Base-by-base conservation (phyloP, 768 basidiomycete species). In the Auricularia sp. region DNA sequence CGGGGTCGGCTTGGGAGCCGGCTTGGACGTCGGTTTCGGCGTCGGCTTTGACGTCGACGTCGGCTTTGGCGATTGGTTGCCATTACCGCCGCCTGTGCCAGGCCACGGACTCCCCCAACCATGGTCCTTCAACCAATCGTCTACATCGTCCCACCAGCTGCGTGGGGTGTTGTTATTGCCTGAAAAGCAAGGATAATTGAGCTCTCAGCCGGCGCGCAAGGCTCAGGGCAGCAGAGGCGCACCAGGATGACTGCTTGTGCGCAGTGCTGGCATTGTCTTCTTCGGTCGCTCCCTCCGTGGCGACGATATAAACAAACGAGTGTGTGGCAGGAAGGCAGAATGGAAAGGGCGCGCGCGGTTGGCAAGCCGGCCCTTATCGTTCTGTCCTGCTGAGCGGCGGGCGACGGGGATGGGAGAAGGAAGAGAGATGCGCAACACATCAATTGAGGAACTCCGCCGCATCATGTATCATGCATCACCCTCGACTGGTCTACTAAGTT, bases 281-380 rank as follows among this genome's bases (percentile, higher is more conserved):
- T 51, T 51, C 47, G 16, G 47, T 51, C 39, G 39, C 39, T 14
- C 13, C 47, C 47, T 51, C 47, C 47, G 47, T 51, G 47, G 47
- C 47, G 47, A 16, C 47, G 14, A 18, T 18, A 21, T 18, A 21
- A 51, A 51, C 21, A 59, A 66, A 66, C 21, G 65, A 66, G 65
- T 34, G 65, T 35, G 37, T 59, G 63, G 29, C 21, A 24, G 24
- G 36, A 62, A n/a, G 21, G 13, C 29, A 62, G 21, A 21, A 39
- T 3, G 13, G 62, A 33, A n/a, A 34, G 61, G 34, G 16, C 16
- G 34, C 61, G 16, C 33, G 18, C 29, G 39, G 39, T n/a, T n/a
- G 61, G 34, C 39, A 18, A 61, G 16, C 18, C 18, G 61, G 61
- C 61, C 34, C 61, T 61, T 61, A n/a, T 61, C 61, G 16, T 39